Conservation (phyloP, 441 rosid genomes). For the Erodium moschatum region DNA sequence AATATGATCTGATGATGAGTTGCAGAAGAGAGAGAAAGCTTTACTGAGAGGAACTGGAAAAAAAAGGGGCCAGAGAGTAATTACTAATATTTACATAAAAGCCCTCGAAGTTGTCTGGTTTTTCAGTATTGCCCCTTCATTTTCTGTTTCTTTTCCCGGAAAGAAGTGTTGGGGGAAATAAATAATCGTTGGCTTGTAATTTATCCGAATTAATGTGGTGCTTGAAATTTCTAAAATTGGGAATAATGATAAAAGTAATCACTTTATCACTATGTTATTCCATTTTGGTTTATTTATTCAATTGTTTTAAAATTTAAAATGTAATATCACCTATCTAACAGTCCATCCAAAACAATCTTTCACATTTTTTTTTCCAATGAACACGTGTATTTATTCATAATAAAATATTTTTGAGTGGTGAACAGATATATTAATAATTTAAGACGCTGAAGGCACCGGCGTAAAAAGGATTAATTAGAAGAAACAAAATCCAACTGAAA, state of each 20-base stretch:
- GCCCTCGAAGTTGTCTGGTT: not conserved
- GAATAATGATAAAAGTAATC: not conserved
- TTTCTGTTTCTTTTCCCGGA: constrained; percentile 1
- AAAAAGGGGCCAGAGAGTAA: not conserved
- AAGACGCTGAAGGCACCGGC: too few relatives aligned
- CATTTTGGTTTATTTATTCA: too few relatives aligned
- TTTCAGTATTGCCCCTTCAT: not conserved
- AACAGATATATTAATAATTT: too few relatives aligned
- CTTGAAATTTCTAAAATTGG: not conserved
- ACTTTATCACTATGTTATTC: not conserved
- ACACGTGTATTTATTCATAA: too few relatives aligned
- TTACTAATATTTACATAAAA: not conserved
- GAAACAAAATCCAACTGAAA: too few relatives aligned
- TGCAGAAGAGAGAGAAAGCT: constrained; percentile 19
- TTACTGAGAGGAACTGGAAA: not conserved
- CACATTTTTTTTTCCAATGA: too few relatives aligned
- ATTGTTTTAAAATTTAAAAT: too few relatives aligned
- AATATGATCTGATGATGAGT: constrained; percentile 33
- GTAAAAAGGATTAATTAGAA: too few relatives aligned
- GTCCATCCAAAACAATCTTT: too few relatives aligned
- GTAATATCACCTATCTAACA: too few relatives aligned
- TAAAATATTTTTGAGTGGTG: too few relatives aligned
- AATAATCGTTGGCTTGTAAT: not conserved
- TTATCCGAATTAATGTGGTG: too few relatives aligned
- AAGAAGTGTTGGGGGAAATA: not conserved